Base-by-base conservation (phyloP, 768 basidiomycete species). In the Gloeostereum incarnatum region DNA sequence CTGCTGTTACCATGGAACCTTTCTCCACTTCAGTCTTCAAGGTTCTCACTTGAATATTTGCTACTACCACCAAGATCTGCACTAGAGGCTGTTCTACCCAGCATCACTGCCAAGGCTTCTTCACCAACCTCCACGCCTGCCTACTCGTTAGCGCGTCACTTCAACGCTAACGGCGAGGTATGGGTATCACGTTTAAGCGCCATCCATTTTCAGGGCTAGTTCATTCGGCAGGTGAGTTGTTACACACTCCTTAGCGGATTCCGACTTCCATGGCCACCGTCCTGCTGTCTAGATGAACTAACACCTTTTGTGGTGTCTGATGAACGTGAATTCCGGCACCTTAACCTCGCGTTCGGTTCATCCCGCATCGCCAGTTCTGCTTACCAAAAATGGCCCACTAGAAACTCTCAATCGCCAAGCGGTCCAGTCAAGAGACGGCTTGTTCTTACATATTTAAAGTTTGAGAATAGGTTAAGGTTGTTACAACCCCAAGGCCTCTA, bases 131-230 rank as follows among this genome's bases (percentile, higher is more conserved):
- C 75, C 77, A 78, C 71, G 73, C 73, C 75, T 71, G 72, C 75
- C 77, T 79, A 78, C 75, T 80, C 75, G 69, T 78, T 68, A 69
- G 69, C 63, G 71, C 73, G 56, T 81, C 74, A 73, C 69, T 73
- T 65, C 58, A 74, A 76, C 74, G 63, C 73, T 69, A 70, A 78
- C 71, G 76, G 80, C 66, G 76, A 78, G 75, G 80, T 82, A 75
- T 82, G 76, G 81, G 81, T 80, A 75, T 72, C 71, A 79, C 74
- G 71, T 78, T 81, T 80, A 71, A 83, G 80, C 78, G 78, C 81
- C 80, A 82, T 82, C 81, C 78, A 81, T 82, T 82, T 82, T 82
- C 75, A 81, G 78, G 80, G 80, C 79, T 79, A 81, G 79, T 81
- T 81, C 73, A 78, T 84, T 84, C 78, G 75, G 80, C 80, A 81